A percentile compares a stretch with the other conserved stretches of the same genome.
phyloP scores from a whole-genome alignment of 768 basidiomycete genomes.

The Russula dissimulans region DNA sequence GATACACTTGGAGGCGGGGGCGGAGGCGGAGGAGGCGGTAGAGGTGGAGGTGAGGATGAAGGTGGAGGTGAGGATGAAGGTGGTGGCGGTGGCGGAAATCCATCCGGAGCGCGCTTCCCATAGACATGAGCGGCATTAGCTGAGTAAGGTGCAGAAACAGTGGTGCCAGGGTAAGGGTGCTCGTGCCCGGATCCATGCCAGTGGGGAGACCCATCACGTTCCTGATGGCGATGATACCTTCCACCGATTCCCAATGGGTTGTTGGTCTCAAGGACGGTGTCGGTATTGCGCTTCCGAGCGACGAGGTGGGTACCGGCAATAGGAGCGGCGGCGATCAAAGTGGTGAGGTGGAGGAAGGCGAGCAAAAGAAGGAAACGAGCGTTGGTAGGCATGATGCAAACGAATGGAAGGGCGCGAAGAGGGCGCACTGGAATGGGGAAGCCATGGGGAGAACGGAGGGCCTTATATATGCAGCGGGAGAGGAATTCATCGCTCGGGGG shows the following conservation, averaged over 20 bases:
- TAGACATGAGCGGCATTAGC: neutral
- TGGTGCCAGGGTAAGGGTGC: neutral
- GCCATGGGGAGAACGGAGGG: neutral
- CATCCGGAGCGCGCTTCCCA: neutral
- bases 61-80: neutral
- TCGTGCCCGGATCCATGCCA: neutral
- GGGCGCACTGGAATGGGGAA: neutral
- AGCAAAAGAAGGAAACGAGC: conserved; percentile 15
- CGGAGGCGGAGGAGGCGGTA: neutral
- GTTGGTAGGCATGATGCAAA: conserved; percentile 11
- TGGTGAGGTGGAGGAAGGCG: conserved; percentile 9
- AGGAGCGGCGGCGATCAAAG: neutral
- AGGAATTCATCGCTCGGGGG: neutral
- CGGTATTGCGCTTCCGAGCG: neutral
- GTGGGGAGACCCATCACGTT: neutral
- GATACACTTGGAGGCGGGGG: neutral
- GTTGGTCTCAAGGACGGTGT: neutral
- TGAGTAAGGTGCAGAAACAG: neutral
- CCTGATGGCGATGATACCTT: neutral
- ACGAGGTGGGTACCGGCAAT: neutral
- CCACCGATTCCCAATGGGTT: neutral
- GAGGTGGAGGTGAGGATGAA: neutral
- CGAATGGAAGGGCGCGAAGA: conserved; percentile 2
- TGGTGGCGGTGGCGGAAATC: neutral
- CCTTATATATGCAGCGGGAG: neutral